Evolutionary conservation across 2,329 filamentous ascomycete species (phyloP).

Genomic region (Botrytis tulipae): DNA sequence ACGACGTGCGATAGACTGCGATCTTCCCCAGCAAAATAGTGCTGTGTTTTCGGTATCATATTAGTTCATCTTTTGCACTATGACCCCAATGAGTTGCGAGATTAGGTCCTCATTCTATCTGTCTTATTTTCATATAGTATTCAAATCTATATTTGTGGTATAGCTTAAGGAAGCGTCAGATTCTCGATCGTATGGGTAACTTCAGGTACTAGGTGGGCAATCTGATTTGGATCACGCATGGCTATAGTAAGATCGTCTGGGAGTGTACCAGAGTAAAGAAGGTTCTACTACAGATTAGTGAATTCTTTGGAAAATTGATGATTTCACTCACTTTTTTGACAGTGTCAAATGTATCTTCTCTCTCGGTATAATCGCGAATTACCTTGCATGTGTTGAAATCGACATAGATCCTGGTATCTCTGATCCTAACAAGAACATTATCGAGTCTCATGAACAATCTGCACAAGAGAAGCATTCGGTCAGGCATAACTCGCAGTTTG

Average conservation of each 20-base stretch:
- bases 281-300: constrained; percentile 42
- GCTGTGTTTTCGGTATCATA: not conserved
- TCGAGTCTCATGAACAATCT: constrained; percentile 93
- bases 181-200: constrained; percentile 66
- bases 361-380: constrained; percentile 85
- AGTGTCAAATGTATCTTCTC: constrained; percentile 76
- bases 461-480: constrained; percentile 77
- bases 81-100: not conserved
- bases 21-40: not conserved
- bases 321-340: constrained; percentile 62
- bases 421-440: constrained; percentile 79
- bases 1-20: not conserved
- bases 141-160: not conserved
- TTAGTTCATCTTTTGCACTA: not conserved
- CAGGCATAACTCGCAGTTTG: constrained; percentile 91
- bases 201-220: constrained; percentile 67
- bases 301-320: not conserved
- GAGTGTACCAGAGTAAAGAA: constrained; percentile 49
- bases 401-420: constrained; percentile 88
- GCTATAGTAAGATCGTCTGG: constrained; percentile 74
- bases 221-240: constrained; percentile 75
- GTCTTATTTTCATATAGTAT: not conserved
- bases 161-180: constrained; percentile 31
- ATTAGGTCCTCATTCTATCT: not conserved
- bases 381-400: constrained; percentile 80